Evolutionary conservation across 192 early-diverging fungal genomes (phyloP), one percentile per base, ranked within the genome.

Genomic region (Coemansia sp.): DNA sequence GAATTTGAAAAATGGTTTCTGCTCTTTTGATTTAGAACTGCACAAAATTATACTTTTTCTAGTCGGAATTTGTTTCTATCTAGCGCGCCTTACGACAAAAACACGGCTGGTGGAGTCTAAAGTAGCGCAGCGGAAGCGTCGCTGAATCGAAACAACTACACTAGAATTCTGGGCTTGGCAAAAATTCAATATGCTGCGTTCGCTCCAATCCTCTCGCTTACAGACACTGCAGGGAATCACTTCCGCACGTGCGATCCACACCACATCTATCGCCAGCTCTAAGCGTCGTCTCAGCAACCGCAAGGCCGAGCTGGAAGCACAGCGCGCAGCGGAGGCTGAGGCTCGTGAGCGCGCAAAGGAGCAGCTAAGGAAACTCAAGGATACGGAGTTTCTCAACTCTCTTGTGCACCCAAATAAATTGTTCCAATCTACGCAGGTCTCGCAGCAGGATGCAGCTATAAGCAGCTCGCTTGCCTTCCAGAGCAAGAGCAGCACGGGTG

Each of bases 311-410:
- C 69, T 75, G 41, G 74, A 66, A 7, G 73, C 78, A 21, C 66
- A 73, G 63, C 78, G 71, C 4, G 71, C 51, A 12, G 83, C 77
- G 23, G 73, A 85, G 59, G 71, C 65, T 12, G 78, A 81, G 34
- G 75, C 75, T 6, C 60, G 43, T 21, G 72, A 55, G 20, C 66
- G 53, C 1, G 73, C 61, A 12, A 36, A 68, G 44, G 83, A 85
- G 68, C 65, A 74, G 69, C 69, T 76, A 36, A 72, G 72, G 48
- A 77, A 73, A 51, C 78, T 76, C 12, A 73, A 81, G 58, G 69
- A 81, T 57, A 85, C 83, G 48, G 34, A 48, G 44, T 85, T 85
- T 56, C 75, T 85, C 46, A 85, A 85, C 60, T 77, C 83, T 57
- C 75, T 85, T 0, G 66, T 77, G 20, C 60, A 66, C 8, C 72